Percentiles rank a stretch among this genome's conserved stretches.
Evolutionary conservation across 2,329 filamentous ascomycete species (phyloP).

Genomic region (Plenodomus biglobosus): DNA sequence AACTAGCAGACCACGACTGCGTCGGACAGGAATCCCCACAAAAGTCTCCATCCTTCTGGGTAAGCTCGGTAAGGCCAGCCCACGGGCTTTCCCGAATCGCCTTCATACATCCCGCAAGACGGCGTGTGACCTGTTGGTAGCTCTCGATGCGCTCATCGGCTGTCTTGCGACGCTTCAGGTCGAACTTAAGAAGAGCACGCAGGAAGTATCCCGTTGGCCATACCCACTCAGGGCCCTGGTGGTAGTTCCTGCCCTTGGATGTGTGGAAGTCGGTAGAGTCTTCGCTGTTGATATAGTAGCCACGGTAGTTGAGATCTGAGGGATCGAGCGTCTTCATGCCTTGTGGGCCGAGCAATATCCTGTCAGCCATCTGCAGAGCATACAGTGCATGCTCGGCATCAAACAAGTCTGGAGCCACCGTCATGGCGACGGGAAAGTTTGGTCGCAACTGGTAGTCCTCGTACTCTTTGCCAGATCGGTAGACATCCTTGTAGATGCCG

Average conservation of each 20-base stretch:
- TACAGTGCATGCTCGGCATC: conserved; percentile 73
- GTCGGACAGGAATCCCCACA: conserved; percentile 94
- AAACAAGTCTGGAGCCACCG: conserved; percentile 87
- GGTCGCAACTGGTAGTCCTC: conserved; percentile 95
- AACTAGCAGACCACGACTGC: conserved; percentile 94
- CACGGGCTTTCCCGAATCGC: conserved; percentile 78
- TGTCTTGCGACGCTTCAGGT: conserved; percentile 70
- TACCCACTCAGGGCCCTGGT: conserved; percentile 96
- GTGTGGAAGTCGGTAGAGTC: conserved; percentile 90
- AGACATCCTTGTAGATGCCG: conserved; percentile 97
- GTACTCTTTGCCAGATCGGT: conserved; percentile 90
- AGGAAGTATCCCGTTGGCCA: conserved; percentile 98
- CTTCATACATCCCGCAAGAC: conserved; percentile 80
- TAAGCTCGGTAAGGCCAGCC: conserved; percentile 91
- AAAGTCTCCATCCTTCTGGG: conserved; percentile 81
- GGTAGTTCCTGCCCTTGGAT: conserved; percentile 93
- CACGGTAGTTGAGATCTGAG: conserved; percentile 86
- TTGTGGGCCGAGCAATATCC: conserved; percentile 76
- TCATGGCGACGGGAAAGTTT: conserved; percentile 96
- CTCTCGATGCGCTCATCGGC: conserved; percentile 75
- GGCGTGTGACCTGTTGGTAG: conserved; percentile 89
- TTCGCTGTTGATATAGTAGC: conserved; percentile 93
- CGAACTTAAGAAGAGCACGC: conserved; percentile 86
- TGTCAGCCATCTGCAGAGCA: conserved; percentile 79
- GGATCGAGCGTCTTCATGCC: conserved; percentile 97